Percentiles rank a stretch among this genome's conserved stretches.
phyloP scores from a whole-genome alignment of 805 yeast genomes.

The Cyberlindnera xylosilytica region DNA sequence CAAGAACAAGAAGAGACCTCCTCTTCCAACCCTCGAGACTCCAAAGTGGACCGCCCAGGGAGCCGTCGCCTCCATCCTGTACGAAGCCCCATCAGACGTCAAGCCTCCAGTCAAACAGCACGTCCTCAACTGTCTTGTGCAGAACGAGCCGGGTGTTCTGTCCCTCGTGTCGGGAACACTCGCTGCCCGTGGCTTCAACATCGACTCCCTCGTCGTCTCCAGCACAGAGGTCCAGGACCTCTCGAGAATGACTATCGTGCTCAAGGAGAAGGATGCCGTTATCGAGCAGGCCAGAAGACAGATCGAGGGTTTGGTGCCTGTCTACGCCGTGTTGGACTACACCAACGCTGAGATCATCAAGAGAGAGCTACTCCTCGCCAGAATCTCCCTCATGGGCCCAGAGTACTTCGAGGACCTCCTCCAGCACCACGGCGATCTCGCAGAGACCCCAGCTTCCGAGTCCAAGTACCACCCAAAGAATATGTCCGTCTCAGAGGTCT shows the following conservation, averaged over 20 bases:
- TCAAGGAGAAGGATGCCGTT: constrained; percentile 92
- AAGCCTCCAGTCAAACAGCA: constrained; percentile 73
- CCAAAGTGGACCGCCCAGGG: constrained; percentile 96
- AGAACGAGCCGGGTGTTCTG: constrained; percentile 97
- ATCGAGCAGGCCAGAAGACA: constrained; percentile 98
- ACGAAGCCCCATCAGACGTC: constrained; percentile 71
- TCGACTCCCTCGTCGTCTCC: constrained; percentile 95
- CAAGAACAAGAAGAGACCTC: constrained; percentile 81
- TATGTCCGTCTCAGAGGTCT: constrained; percentile 84
- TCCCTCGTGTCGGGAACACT: constrained; percentile 90
- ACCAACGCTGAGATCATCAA: constrained; percentile 84
- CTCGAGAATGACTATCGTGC: constrained; percentile 94
- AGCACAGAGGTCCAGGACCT: constrained; percentile 94
- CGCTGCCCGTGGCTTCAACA: constrained; percentile 98
- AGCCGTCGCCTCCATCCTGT: constrained; percentile 92
- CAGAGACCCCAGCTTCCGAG: constrained; percentile 28
- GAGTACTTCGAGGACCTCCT: constrained; percentile 95
- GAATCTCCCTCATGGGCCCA: constrained; percentile 94
- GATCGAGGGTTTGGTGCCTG: constrained; percentile 96
- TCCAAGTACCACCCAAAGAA: constrained; percentile 79
- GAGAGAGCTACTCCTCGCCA: constrained; percentile 87
- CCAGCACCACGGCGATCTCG: constrained; percentile 62
- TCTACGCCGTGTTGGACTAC: constrained; percentile 95
- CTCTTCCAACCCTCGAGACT: constrained; percentile 88
- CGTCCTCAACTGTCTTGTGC: constrained; percentile 93